Conservation (phyloP, 1,284 basidiomycete genomes). For the Agaricales sp. region DNA sequence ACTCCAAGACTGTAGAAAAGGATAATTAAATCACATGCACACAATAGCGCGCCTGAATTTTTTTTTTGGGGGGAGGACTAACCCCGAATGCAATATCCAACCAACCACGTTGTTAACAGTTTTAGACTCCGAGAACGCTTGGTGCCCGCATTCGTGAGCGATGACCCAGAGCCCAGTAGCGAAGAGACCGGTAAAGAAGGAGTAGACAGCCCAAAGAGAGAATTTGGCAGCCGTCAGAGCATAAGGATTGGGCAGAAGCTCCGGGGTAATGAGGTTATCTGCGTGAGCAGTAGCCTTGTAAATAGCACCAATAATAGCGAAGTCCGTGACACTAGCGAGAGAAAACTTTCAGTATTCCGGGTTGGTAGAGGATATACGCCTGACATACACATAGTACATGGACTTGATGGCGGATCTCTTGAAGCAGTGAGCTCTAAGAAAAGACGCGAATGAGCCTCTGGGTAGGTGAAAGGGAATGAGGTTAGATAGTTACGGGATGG, state of each 20-base stretch:
- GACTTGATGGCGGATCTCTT: conserved; percentile 85
- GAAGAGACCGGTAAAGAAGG: conserved; percentile 78
- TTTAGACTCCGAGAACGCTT: conserved; percentile 96
- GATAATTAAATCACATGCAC: not conserved
- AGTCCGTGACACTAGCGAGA: conserved; percentile 58
- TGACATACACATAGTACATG: conserved; percentile 68
- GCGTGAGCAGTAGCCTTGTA: conserved; percentile 66
- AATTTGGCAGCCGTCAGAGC: conserved; percentile 59
- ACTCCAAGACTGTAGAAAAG: conserved; percentile 67
- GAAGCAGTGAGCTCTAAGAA: conserved; percentile 76
- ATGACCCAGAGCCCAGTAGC: conserved; percentile 93
- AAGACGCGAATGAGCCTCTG: conserved; percentile 6
- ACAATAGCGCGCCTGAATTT: too few relatives aligned
- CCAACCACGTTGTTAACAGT: conserved; percentile 89
- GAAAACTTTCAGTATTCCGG: conserved; percentile 10
- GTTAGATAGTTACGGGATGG: conserved; percentile 66
- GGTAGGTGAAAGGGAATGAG: conserved; percentile 2
- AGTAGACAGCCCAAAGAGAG: conserved; percentile 76
- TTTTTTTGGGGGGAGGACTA: too few relatives aligned
- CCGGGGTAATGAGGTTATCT: conserved; percentile 54
- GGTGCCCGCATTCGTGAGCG: conserved; percentile 90
- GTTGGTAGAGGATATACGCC: conserved; percentile 5
- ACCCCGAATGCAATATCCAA: conserved; percentile 91
- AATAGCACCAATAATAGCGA: conserved; percentile 56
- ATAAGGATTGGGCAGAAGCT: conserved; percentile 47